Base-by-base conservation (phyloP, 1,284 basidiomycete genomes). In the Irpex lacteus region DNA sequence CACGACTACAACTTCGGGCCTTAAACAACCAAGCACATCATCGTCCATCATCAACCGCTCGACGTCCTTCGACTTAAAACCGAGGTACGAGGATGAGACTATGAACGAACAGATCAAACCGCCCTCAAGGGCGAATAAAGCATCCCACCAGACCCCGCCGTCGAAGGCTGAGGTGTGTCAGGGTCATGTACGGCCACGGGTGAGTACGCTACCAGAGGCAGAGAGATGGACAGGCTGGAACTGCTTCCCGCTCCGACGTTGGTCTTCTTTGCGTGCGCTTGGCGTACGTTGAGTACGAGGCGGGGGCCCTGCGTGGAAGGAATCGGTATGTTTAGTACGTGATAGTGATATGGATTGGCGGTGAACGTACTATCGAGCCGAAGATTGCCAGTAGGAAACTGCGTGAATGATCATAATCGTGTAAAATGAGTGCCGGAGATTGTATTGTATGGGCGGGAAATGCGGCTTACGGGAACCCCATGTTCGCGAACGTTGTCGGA, bases 371-470 rank as follows among this genome's bases (percentile, higher is more conserved):
- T 19, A 67, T 66, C 1, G 68, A 21, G 6, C 72, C 73, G 15
- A 74, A 61, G 11, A 71, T 69, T 5, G 71, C 70, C 15, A 74
- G 65, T 2, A 72, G 63, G 70, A 72, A 74, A 6, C 73, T 74
- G n/a, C n/a, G 7, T 13, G 40, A 47, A 47, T 0, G 40, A 7
- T 5, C 3, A 13, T 11, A n/a, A 47, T 47, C 7, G 32, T 5
- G 56, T 32, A 26, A 26, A 26, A 32, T 11, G 21, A 47, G 55
- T 13, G n/a, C 9, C 15, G 15, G 52, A n/a, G n/a, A 40, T 56
- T 21, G 3, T n/a, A 36, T 19, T n/a, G 19, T 26, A 7, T 8
- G 32, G 15, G 50, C 18, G 19, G 4, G 21, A 3, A 38, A 5
- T 7, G 53, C 13, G 13, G 69, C 72, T 65, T 40, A 74, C 72